phyloP scores from a whole-genome alignment of 306 rosid species.

The Parietaria judaica region DNA sequence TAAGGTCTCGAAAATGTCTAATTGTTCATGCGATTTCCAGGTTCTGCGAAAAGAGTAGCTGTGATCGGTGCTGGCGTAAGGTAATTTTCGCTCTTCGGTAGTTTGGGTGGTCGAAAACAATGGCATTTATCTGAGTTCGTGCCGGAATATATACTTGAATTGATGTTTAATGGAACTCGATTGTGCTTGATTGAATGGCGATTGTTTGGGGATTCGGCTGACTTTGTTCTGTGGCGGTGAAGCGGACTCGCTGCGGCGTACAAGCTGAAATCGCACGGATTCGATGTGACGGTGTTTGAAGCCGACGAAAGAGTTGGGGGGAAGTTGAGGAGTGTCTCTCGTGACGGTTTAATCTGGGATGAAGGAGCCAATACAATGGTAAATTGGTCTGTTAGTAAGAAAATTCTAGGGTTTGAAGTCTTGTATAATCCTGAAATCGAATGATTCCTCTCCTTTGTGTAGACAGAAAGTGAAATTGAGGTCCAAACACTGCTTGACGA shows the following conservation, averaged over 20 bases:
- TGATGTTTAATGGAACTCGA: background rate
- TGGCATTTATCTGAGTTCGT: background rate
- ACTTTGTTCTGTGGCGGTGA: slow-evolving; percentile 15
- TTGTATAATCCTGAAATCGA: background rate
- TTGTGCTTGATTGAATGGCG: background rate
- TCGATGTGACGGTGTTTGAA: slow-evolving; percentile 69
- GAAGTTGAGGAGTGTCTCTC: slow-evolving; percentile 69
- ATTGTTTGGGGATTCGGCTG: slow-evolving; percentile 3
- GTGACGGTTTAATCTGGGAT: slow-evolving; percentile 74
- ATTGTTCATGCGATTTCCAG: slow-evolving; percentile 24
- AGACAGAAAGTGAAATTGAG: slow-evolving; percentile 75
- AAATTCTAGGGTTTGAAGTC: too few relatives aligned
- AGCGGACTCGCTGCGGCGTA: slow-evolving; percentile 97
- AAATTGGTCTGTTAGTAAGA: slow-evolving; percentile 7
- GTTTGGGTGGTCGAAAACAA: background rate
- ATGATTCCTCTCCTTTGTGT: slow-evolving; percentile 16
- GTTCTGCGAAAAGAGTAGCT: slow-evolving; percentile 66
- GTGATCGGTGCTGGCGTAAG: slow-evolving; percentile 93
- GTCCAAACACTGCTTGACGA: slow-evolving; percentile 58
- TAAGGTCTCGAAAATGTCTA: background rate
- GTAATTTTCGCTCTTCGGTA: slow-evolving; percentile 23
- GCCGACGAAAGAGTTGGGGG: slow-evolving; percentile 84
- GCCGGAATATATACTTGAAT: background rate
- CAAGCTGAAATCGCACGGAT: slow-evolving; percentile 77
- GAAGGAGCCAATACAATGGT: slow-evolving; percentile 98